Evolutionary conservation across 768 basidiomycete genomes (phyloP), one percentile per base, ranked within the genome.

Genomic region (Termitomyces eurrhizus): DNA sequence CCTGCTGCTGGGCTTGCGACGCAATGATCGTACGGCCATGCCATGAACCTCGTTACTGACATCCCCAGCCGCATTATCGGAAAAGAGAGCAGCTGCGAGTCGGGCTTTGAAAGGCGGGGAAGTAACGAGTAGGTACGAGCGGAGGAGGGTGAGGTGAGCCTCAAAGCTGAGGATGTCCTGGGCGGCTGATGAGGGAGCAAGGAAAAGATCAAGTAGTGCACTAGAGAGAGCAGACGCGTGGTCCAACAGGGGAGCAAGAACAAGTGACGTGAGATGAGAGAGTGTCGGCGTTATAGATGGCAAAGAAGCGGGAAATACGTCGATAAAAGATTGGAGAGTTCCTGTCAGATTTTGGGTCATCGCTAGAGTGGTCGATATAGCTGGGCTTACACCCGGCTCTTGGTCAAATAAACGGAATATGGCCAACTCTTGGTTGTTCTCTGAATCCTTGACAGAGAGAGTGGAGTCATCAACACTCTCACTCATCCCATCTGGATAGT

Each of bases 71-170:
- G 84, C 84, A 0, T 81, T 78, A 64, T 94, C 91, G 0, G 88
- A 89, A 72, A 95, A 95, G 14, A 96, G 75, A 0, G 94, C 91
- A 2, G 74, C 74, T 16, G 82, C 76, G 13, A 96, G 80, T 5
- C 88, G 83, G 7, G 80, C 78, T 66, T 86, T 88, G 76, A 95
- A 96, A 1, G 87, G 73, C 35, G 88, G 84, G 0, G 86, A 83
- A 1, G 88, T 84, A 50, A 94, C 75, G 16, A 93, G 77, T 54
- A 94, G 80, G 66, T 91, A 93, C 4, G 89, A 89, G 21, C 89
- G 84, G 44, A 93, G 76, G 49, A 93, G 77, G 29, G 75, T 66
- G 33, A 92, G 80, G 64, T 93, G 92, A 0, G 83, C 75, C 51
- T 79, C 83, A 41, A 94, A 76, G 64, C 87, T 85, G 54, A 93